Percentiles rank a stretch among this genome's conserved stretches.
phyloP scores from a whole-genome alignment of 2,329 filamentous ascomycete species.

The Penicillium thymicola region DNA sequence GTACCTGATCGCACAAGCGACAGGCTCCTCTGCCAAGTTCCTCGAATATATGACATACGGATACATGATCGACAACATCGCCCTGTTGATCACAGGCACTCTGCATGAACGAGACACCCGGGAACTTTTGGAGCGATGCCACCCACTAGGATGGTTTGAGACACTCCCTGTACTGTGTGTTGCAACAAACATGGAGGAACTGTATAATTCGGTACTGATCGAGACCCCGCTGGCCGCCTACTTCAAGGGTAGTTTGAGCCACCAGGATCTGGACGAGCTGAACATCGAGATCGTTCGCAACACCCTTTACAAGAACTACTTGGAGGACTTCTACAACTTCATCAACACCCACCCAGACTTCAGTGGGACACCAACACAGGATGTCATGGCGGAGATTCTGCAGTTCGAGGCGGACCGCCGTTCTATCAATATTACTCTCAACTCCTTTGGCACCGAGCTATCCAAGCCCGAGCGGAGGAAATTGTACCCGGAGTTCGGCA shows the following conservation, averaged over 20 bases:
- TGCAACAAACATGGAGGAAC: conserved; percentile 95
- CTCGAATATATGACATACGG: conserved; percentile 98
- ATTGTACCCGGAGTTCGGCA: conserved; percentile 89
- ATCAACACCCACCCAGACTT: conserved; percentile 87
- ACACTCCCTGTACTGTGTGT: conserved; percentile 98
- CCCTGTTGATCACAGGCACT: conserved; percentile 94
- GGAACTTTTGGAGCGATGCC: conserved; percentile 91
- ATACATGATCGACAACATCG: conserved; percentile 99
- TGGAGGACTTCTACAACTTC: conserved; percentile 95
- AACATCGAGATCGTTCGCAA: conserved; percentile 99
- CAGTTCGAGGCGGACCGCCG: conserved; percentile 95
- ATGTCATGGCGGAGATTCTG: conserved; percentile 93
- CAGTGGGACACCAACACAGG: conserved; percentile 79
- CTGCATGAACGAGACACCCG: conserved; percentile 95
- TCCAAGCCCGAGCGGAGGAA: conserved; percentile 92
- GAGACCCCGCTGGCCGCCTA: conserved; percentile 94
- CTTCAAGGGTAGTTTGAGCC: conserved; percentile 94
- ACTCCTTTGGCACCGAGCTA: conserved; percentile 96
- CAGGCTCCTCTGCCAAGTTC: conserved; percentile 86
- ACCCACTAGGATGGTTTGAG: conserved; percentile 97
- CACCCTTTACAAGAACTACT: conserved; percentile 98
- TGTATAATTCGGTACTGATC: conserved; percentile 96
- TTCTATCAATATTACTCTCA: conserved; percentile 98
- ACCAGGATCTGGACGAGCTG: conserved; percentile 95
- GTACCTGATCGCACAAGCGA: conserved; percentile 91